Evolutionary conservation across 495 filamentous ascomycete genomes (phyloP).

Genomic region (Talaromyces liani): DNA sequence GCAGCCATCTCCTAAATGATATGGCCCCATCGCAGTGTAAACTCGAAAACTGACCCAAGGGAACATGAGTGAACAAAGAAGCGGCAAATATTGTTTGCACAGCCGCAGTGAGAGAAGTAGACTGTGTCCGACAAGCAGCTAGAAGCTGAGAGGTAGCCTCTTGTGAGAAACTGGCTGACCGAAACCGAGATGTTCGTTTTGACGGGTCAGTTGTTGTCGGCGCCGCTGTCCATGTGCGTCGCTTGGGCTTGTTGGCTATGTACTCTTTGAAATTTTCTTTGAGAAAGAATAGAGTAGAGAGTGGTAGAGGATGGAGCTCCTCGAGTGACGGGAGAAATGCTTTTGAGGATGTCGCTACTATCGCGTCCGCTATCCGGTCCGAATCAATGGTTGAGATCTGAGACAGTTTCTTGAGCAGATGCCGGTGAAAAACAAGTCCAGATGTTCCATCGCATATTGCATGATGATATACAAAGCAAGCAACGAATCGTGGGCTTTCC

Average conservation of each 20-base stretch:
- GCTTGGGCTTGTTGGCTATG: not conserved
- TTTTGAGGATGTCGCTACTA: not conserved
- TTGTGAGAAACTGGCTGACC: not conserved
- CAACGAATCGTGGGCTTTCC: not conserved
- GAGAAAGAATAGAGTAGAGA: not conserved
- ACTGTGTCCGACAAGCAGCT: not conserved
- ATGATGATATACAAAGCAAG: not conserved
- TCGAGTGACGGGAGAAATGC: not conserved
- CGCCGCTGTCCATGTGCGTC: not conserved
- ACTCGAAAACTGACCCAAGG: not conserved
- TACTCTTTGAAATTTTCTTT: not conserved
- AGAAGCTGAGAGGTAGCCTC: not conserved
- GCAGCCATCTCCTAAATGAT: not conserved
- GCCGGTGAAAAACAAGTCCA: not conserved
- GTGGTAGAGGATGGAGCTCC: not conserved
- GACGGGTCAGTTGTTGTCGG: not conserved
- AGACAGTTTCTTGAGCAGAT: not conserved
- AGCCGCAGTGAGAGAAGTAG: not conserved
- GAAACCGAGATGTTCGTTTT: not conserved
- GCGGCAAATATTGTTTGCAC: not conserved
- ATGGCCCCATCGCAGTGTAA: not conserved
- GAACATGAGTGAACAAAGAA: not conserved
- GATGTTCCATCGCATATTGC: not conserved
- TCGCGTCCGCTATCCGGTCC: not conserved
- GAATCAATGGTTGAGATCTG: not conserved